Evolutionary conservation across 164 flowering plant genomes (phyloP).

Genomic region (Cinnamomum micranthum): DNA sequence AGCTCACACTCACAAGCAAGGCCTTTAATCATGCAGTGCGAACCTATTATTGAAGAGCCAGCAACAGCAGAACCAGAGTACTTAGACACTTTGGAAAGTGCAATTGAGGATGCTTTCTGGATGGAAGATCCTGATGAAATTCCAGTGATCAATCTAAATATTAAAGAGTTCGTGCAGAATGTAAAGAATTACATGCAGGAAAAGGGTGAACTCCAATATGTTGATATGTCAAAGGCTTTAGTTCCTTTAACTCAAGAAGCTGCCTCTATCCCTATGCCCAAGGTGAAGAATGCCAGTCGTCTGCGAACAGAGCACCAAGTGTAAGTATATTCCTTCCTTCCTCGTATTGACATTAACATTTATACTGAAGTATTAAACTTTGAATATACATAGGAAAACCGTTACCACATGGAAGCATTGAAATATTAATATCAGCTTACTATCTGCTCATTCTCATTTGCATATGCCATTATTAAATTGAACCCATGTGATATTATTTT

Average conservation of each 20-base stretch:
- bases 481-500: background rate
- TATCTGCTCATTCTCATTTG: too few species aligned
- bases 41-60: too few species aligned
- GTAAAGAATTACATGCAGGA: conserved; percentile 58
- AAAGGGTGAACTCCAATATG: conserved; percentile 60
- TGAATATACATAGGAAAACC: background rate
- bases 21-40: too few species aligned
- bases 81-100: conserved; percentile 11
- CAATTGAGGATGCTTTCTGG: conserved; percentile 56
- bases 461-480: too few species aligned
- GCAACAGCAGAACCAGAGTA: too few species aligned
- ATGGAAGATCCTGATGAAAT: conserved; percentile 70
- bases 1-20: too few species aligned
- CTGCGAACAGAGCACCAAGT: conserved; percentile 63
- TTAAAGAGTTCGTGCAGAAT: conserved; percentile 57
- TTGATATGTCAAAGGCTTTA: conserved; percentile 66
- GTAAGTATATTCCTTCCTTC: conserved; percentile 17
- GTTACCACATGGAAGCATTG: background rate
- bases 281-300: conserved; percentile 46
- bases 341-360: background rate
- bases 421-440: background rate
- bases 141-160: conserved; percentile 69
- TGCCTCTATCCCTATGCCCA: conserved; percentile 52
- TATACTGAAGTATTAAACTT: too few species aligned
- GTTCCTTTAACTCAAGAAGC: conserved; percentile 46